Evolutionary conservation across 192 early-diverging fungal species (phyloP), one percentile per base, ranked within the genome.

Genomic region (Lunasporangiospora selenospora): DNA sequence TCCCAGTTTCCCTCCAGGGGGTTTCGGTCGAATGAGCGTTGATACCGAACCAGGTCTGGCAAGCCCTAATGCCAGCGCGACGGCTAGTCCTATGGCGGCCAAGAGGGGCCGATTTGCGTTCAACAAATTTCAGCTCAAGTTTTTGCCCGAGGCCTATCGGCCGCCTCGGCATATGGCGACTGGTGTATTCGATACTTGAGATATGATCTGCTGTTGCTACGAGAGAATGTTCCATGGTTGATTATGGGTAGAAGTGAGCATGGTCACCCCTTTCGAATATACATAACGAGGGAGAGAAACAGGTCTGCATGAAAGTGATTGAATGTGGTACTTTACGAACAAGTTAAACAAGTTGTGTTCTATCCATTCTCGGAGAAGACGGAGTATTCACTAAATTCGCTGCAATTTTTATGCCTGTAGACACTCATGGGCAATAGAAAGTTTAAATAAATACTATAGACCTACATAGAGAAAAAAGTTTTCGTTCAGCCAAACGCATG

Each of bases 101-200:
- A 67, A 70, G 44, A 53, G 31, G 21, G 67, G 67, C 37, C 62
- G 57, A 34, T 71, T 71, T 57, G 67, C 67, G 13, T 71, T 71
- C 41, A 71, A 71, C 41, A 61, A 49, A 18, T 23, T 62, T 2
- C 67, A 71, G 34, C 52, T 71, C 39, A 71, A 71, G 51, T 71
- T 71, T 24, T 19, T 71, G 0, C 67, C 67, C 6, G 67, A 24
- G 0, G 53, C 67, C 0, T 71, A 71, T 56, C 53, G 67, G 1
- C 67, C 67, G 0, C 67, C 67, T 2, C 32, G 47, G 8, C 59
- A 59, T 3, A 71, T 71, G 67, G 37, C 67, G 9, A 44, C 58
- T 19, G 36, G 40, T 11, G 6, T 62, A 0, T 62, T 62, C 29
- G 67, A 62, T 10, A 30, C 34, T 12, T 62, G 45, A 47, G 10